Conservation (phyloP, 1,284 basidiomycete genomes). For the Waitea zeae region DNA sequence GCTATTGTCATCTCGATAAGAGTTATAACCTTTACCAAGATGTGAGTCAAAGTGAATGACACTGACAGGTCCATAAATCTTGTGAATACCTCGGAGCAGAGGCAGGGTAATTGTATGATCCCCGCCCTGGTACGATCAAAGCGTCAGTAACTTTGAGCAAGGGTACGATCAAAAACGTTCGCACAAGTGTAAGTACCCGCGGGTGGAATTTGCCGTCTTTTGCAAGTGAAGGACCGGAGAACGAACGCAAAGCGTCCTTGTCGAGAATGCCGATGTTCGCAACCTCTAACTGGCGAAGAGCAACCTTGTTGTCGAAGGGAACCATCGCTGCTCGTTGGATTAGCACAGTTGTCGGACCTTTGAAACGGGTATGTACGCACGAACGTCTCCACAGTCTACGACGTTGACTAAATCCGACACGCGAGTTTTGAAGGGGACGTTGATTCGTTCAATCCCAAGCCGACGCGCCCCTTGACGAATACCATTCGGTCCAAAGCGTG, state of each 20-base stretch:
- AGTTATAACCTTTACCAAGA: constrained; percentile 10
- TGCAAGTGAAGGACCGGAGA: constrained; percentile 12
- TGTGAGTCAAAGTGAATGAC: constrained; percentile 25
- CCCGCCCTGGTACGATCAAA: constrained; percentile 19
- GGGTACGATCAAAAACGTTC: constrained; percentile 1
- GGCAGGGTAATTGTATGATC: constrained; percentile 23
- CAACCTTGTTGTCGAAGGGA: constrained; percentile 17
- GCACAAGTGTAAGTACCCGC: constrained; percentile 17
- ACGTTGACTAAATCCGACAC: constrained; percentile 14
- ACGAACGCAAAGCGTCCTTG: constrained; percentile 9
- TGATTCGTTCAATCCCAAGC: constrained; percentile 13
- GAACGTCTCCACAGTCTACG: constrained; percentile 20
- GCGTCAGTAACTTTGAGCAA: background rate
- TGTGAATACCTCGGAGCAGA: constrained; percentile 17
- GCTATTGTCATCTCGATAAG: background rate
- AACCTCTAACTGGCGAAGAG: constrained; percentile 16
- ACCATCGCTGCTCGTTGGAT: constrained; percentile 13
- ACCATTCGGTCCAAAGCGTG: constrained; percentile 19
- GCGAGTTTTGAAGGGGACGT: constrained; percentile 14
- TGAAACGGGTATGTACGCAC: constrained; percentile 9
- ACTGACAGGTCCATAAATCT: constrained; percentile 19
- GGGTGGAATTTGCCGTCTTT: constrained; percentile 19
- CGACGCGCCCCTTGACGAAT: constrained; percentile 18
- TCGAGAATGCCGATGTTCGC: constrained; percentile 14
- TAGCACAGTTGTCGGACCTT: background rate